These are phyloP conservation scores for Selaginella moellendorffii DNA, from an alignment of 75 land plant genomes.

Conservation along the genomic window DNA sequence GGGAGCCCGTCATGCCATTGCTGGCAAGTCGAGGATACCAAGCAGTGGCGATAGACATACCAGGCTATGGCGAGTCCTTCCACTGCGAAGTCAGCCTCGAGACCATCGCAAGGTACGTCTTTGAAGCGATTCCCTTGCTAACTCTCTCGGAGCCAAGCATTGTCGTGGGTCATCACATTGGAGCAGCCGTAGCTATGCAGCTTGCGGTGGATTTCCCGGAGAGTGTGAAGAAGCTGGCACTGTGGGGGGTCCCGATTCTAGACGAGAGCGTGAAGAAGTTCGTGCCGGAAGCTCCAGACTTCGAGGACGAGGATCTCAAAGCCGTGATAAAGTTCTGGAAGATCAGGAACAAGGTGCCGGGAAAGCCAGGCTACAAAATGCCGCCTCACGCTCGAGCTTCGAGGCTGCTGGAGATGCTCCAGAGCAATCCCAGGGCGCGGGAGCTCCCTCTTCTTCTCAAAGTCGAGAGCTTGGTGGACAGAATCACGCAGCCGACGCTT, in stretches of 20 bases:
- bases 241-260: not conserved
- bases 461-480: not conserved
- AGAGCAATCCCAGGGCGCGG: not conserved
- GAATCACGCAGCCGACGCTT: not conserved
- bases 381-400: not conserved
- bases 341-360: not conserved
- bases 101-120: not conserved
- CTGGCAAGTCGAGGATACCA: not conserved
- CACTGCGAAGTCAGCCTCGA: not conserved
- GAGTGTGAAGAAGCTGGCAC: not conserved
- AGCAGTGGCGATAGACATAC: not conserved
- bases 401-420: not conserved
- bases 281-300: not conserved
- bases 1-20: not conserved
- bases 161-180: not conserved
- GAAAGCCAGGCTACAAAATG: not conserved
- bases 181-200: not conserved
- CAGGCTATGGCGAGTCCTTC: not conserved
- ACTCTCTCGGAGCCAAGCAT: no score
- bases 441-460: not conserved
- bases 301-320: not conserved
- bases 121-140: no score
- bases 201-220: not conserved
- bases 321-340: not conserved
- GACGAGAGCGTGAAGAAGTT: not conserved